Evolutionary conservation across 768 basidiomycete species (phyloP).

Genomic region (Lentinula aciculospora): DNA sequence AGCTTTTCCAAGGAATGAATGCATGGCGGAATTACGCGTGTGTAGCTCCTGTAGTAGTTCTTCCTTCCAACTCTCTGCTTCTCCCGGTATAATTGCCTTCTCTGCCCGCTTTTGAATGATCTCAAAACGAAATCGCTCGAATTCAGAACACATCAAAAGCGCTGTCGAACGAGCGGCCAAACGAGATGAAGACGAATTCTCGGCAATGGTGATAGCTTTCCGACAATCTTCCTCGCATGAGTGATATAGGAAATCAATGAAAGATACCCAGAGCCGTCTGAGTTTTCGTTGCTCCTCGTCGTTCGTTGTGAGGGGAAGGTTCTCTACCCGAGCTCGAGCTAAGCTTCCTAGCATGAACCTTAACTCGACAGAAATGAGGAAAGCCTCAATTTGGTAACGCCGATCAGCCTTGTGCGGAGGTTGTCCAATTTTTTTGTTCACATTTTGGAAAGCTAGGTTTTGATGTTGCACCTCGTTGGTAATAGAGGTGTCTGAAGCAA

Average conservation of each 20-base stretch:
- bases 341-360: conserved; percentile 46
- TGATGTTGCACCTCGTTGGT: neutral
- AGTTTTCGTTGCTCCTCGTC: conserved; percentile 17
- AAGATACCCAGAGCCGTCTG: conserved; percentile 42
- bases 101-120: conserved; percentile 18
- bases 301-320: conserved; percentile 15
- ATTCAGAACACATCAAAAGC: conserved; percentile 34
- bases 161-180: conserved; percentile 43
- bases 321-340: conserved; percentile 33
- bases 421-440: conserved; percentile 49
- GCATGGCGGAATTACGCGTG: conserved; percentile 16
- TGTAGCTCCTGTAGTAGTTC: neutral
- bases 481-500: conserved; percentile 2
- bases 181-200: conserved; percentile 43
- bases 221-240: conserved; percentile 41
- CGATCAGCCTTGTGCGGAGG: conserved; percentile 53
- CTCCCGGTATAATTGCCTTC: conserved; percentile 6
- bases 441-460: conserved; percentile 26
- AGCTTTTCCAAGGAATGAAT: conserved; percentile 23
- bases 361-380: conserved; percentile 48
- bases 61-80: neutral
- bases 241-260: conserved; percentile 37
- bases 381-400: conserved; percentile 56
- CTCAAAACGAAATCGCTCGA: conserved; percentile 49
- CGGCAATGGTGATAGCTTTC: conserved; percentile 40